Base-by-base conservation (phyloP, 1,284 basidiomycete genomes). In the Kalmanozyma brasiliensis region DNA sequence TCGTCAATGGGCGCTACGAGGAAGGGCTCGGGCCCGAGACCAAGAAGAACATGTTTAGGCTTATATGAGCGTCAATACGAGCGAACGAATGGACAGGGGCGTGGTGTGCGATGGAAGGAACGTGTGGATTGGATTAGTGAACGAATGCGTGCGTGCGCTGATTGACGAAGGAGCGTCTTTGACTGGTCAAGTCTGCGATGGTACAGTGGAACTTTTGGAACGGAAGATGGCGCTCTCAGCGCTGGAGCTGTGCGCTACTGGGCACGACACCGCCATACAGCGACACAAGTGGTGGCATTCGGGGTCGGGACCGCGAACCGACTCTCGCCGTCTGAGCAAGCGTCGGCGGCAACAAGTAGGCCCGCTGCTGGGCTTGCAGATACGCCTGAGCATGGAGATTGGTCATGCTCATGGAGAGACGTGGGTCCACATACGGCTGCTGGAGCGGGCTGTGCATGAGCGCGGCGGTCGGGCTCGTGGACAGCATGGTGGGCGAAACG, bases 11-110 rank as follows among this genome's bases (percentile, higher is more conserved):
- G 4, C 33, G 34, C 13, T 75, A 68, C 49, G 73, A 73, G 29
- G 73, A 69, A 32, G 73, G 73, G 0, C 35, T 73, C 10, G 69
- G 73, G 4, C 61, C 60, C 3, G 62, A 75, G 41, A 66, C 65
- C 6, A 69, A 73, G 62, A 75, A 73, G 36, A 73, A 75, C 40
- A 66, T 75, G 69, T 75, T 75, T 22, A 34, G 73, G 8, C 52
- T 73, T n/a, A 75, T 75, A 26, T 75, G 33, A 42, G 7, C n/a
- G 5, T 29, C 7, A 17, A n/a, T n/a, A n/a, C n/a, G n/a, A n/a
- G n/a, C n/a, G n/a, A n/a, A n/a, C n/a, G n/a, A n/a, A n/a, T n/a
- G n/a, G n/a, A n/a, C n/a, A n/a, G n/a, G n/a, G n/a, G n/a, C n/a
- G n/a, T n/a, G n/a, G n/a, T n/a, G n/a, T n/a, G n/a, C n/a, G n/a